Percentiles rank a stretch among this genome's conserved stretches.
phyloP scores from a whole-genome alignment of 768 basidiomycete species.

The Pulveroboletus sp. region DNA sequence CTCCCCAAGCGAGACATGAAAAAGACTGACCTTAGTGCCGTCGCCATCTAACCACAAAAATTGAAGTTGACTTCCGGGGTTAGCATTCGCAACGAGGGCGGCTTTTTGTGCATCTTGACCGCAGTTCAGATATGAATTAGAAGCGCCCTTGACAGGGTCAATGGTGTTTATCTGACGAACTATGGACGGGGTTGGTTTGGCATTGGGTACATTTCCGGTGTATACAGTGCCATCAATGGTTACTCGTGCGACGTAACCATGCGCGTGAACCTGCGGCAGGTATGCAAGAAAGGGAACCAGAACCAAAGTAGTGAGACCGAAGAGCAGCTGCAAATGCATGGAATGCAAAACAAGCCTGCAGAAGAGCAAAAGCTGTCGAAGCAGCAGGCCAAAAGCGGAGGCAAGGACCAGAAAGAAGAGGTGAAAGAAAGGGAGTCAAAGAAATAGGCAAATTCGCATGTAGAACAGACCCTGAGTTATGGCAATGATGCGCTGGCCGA shows the following conservation, averaged over 20 bases:
- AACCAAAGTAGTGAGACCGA: neutral
- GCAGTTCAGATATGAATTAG: constrained; percentile 54
- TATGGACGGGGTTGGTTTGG: constrained; percentile 35
- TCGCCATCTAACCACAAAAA: constrained; percentile 54
- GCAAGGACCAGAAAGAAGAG: neutral
- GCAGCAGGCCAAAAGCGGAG: neutral
- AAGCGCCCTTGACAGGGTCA: constrained; percentile 51
- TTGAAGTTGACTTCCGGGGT: constrained; percentile 51
- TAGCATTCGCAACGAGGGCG: constrained; percentile 46
- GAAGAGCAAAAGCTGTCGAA: neutral
- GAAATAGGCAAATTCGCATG: constrained; percentile 1
- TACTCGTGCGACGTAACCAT: constrained; percentile 42
- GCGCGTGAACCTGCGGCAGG: constrained; percentile 30
- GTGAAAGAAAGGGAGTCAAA: neutral
- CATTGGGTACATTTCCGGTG: constrained; percentile 39
- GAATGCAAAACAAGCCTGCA: neutral
- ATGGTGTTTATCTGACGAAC: constrained; percentile 43
- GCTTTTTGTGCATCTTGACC: constrained; percentile 51
- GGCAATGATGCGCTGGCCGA: neutral
- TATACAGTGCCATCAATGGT: constrained; percentile 42
- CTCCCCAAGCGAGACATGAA: neutral
- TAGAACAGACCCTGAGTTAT: neutral
- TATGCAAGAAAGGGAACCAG: constrained; percentile 10
- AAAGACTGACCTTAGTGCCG: constrained; percentile 30
- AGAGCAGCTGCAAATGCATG: constrained; percentile 5